These are phyloP conservation scores for Hypericum perforatum DNA, from an alignment of 345 rosid genomes.

Conservation along the genomic window DNA sequence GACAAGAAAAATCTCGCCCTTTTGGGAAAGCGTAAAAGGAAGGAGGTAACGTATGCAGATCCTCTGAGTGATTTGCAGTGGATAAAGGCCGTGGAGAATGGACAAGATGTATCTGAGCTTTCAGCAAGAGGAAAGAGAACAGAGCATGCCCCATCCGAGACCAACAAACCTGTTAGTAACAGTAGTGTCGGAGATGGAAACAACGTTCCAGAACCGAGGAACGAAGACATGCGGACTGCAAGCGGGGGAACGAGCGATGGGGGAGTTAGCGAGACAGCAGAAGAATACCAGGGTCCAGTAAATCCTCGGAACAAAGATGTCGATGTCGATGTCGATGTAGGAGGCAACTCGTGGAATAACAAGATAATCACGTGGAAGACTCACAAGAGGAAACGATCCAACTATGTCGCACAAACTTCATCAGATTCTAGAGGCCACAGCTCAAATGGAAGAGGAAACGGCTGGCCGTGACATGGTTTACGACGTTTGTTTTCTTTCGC, in stretches of 20 bases:
- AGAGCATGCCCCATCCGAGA: slow-evolving; percentile 28
- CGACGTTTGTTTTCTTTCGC: too few relatives aligned
- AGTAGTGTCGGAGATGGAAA: slow-evolving; percentile 31
- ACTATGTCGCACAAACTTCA: slow-evolving; percentile 44
- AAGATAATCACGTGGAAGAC: slow-evolving; percentile 63
- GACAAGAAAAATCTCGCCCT: slow-evolving; percentile 37
- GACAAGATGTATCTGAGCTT: slow-evolving; percentile 52
- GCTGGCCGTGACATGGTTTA: slow-evolving; percentile 18
- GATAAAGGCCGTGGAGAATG: slow-evolving; percentile 92
- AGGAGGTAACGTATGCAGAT: slow-evolving; percentile 69
- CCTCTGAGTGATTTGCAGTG: slow-evolving; percentile 74
- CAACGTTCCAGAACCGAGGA: slow-evolving; percentile 19
- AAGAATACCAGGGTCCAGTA: slow-evolving; percentile 27
- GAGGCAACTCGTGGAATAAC: slow-evolving; percentile 30
- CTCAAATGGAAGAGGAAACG: slow-evolving; percentile 52
- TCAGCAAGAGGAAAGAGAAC: slow-evolving; percentile 41
- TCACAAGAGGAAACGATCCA: slow-evolving; percentile 81
- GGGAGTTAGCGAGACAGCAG: slow-evolving; percentile 16
- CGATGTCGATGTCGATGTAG: slow-evolving; percentile 9
- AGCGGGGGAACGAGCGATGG: slow-evolving; percentile 75
- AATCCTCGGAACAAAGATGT: too few relatives aligned
- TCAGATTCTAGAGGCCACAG: slow-evolving; percentile 73
- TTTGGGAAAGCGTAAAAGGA: slow-evolving; percentile 73
- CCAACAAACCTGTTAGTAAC: slow-evolving; percentile 28
- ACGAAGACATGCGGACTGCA: slow-evolving; percentile 25